Base-by-base conservation (phyloP, 805 yeast genomes). In the Kockiozyma suomiensis region DNA sequence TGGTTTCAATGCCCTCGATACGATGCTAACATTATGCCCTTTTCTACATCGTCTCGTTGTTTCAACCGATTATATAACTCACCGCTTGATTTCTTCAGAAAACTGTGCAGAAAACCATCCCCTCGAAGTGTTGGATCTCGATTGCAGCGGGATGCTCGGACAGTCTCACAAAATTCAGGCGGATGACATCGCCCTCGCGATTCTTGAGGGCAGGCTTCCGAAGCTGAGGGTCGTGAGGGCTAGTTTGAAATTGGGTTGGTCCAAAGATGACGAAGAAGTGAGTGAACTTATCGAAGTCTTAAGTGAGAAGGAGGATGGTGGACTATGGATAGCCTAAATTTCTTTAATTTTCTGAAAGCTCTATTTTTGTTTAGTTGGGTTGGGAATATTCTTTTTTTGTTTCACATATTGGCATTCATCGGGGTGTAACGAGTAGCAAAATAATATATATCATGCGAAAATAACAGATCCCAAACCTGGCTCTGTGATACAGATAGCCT, bases 161-260 rank as follows among this genome's bases (percentile, higher is more conserved):
- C 89, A 92, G 59, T 81, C 90, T 1, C 82, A 86, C 25, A 90
- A 90, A 69, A 75, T 94, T 35, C 90, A 89, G 68, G 97, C 98
- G 0, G 87, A 90, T 67, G 97, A 93, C 72, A 76, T 94, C 59
- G 88, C 94, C 0, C 80, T 91, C 49, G 97, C 97, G 0, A 75
- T 92, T 21, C 80, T 83, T 70, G 97, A 92, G 61, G 85, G 83
- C 8, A 76, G 96, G 67, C 73, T 94, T 17, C 96, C 96, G 0
- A 65, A 76, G 41, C 76, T 94, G 70, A 79, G 80, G 62, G 81
- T 81, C 50, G 77, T 94, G 1, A 78, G 86, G 45, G 80, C 91
- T 45, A 86, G 94, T 23, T 82, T 87, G 17, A 85, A 86, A 71
- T 74, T 94, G 38, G 97, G 97, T 7, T 94, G 99, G 99, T 72